Evolutionary conservation across 805 yeast species (phyloP), one percentile per base, ranked within the genome.

Genomic region (Priceomyces carsonii): DNA sequence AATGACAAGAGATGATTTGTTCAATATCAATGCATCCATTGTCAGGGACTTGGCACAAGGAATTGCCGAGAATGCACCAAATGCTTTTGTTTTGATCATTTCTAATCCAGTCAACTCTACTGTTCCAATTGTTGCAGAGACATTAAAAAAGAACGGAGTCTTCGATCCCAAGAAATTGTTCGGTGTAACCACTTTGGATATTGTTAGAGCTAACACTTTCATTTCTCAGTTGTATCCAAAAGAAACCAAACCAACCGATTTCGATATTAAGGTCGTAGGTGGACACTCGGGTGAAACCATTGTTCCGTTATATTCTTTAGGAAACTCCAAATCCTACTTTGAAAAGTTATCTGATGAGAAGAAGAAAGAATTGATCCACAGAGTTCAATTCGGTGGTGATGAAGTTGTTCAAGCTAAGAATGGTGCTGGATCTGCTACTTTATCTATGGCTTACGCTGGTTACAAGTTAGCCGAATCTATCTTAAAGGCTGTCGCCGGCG

Each of bases 241-340:
- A 15, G 66, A 63, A 19, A 43, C 70, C 36, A 64, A 68, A 44
- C 71, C 78, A 44, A 72, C 85, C 33, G 68, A 74, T 46, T 73
- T 68, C 45, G 74, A 73, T 48, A 69, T 87, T 36, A 81, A 88
- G 14, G 96, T 90, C 35, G 71, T 89, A 48, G 97, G 96, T 43
- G 97, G 97, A 35, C 97, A 89, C 72, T 86, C 95, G 20, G 96
- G 96, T 46, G 91, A 84, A 57, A 89, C 96, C 32, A 89, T 89
- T 56, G 93, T 89, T 26, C 97, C 97, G 36, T 72, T 89, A 48
- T 77, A 82, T 59, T 75, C 89, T 24, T 42, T 66, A 22, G 65
- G 71, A 29, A 40, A 50, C 38, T 53, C 73, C 35, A 55, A 53
- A 45, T 17, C 48, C 6, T 59, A 48, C 49, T 67, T 50, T 48